phyloP scores from a whole-genome alignment of 257 asterid genomes.

The Solanum appendiculatum region DNA sequence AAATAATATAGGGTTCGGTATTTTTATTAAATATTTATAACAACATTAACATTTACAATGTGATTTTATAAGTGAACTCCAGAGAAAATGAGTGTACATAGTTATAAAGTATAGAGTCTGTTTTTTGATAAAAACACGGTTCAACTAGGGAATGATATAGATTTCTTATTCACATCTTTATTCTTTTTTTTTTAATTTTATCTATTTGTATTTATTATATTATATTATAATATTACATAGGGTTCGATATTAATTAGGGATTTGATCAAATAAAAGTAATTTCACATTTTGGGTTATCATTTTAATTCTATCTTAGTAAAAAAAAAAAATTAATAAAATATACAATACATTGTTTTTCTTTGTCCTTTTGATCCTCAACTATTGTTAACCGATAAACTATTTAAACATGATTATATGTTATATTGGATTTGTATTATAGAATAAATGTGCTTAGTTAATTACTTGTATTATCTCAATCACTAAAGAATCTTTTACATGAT shows the following conservation, averaged over 20 bases:
- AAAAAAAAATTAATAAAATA: background rate
- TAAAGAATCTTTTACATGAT: background rate
- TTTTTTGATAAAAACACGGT: no score
- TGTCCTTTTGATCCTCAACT: background rate
- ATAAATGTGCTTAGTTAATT: background rate
- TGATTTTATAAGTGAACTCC: no score
- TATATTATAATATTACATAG: background rate
- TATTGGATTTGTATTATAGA: background rate
- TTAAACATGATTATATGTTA: background rate
- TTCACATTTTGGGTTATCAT: background rate
- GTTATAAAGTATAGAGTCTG: no score
- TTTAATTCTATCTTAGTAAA: background rate
- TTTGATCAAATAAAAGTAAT: background rate
- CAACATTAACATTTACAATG: no score
- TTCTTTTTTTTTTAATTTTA: background rate
- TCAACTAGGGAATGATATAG: background rate
- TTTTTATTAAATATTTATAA: background rate
- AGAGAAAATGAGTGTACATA: background rate
- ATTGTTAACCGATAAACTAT: background rate
- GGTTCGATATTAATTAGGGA: background rate
- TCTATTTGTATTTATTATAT: background rate
- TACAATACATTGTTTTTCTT: background rate
- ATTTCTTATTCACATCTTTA: background rate
- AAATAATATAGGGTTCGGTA: background rate
- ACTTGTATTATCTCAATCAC: background rate